Evolutionary conservation across 2,329 filamentous ascomycete species (phyloP), one percentile per base, ranked within the genome.

Genomic region (Aspergillus pseudonomiae): DNA sequence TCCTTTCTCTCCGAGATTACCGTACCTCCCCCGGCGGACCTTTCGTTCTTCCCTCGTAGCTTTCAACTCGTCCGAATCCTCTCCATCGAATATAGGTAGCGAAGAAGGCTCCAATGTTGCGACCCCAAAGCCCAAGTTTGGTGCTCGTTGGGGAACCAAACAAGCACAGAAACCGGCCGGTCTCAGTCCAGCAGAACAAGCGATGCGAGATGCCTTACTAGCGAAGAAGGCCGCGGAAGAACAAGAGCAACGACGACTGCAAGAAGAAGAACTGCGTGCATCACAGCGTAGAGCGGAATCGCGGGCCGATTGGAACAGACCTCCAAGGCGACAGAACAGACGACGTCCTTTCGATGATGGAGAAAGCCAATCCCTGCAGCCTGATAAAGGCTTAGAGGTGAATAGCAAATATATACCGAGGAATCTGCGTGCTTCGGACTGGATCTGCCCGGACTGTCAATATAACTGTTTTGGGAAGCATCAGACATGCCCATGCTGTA

Each of bases 21-120:
- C 60, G 48, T 65, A 65, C 54, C 45, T 67, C 41, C 69, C 73
- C 60, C 71, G 73, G 63, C 77, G 78, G 60, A 66, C 69, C 7
- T 79, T 81, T 64, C 75, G 70, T 52, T 73, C 75, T 12, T 77
- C 74, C 46, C 59, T 65, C 43, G 61, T 70, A 30, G 60, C 63
- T 32, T 65, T 66, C 36, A 71, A 74, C 50, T 73, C 77, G 1
- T 75, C 73, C 21, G 70, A 74, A 50, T 68, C 73, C 12, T 64
- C 71, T 19, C 67, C 67, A 54, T 68, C 67, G 14, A 61, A 65
- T 53, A 66, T 67, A n/a, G 67, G 71, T 24, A 64, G 68, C 10
- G 66, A 73, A 60, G 63, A 65, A n/a, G 59, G 59, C 36, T 57
- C 70, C 16, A 59, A 45, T 4, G 46, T 67, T 30, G 41, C 66